Evolutionary conservation across 352 stramenopile genomes (phyloP).

Genomic region (Phytophthora sojae): DNA sequence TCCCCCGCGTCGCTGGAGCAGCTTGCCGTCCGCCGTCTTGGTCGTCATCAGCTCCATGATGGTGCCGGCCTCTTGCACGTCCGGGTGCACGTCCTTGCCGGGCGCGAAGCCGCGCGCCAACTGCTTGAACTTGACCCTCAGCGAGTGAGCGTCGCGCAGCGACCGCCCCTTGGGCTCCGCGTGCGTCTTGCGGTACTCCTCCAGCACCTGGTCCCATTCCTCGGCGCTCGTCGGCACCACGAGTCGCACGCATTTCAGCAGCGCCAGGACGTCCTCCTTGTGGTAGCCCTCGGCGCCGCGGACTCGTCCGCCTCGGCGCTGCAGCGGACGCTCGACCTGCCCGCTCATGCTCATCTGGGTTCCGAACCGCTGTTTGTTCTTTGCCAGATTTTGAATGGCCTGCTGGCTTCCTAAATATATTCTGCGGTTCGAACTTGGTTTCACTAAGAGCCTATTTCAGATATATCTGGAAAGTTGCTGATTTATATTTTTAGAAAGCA

Average conservation of each 20-base stretch:
- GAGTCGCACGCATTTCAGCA: constrained; percentile 23
- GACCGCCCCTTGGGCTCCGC: constrained; percentile 30
- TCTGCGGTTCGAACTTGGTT: constrained; percentile 7
- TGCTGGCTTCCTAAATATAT: constrained; percentile 1
- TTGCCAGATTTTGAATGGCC: constrained; percentile 4
- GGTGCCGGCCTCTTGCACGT: constrained; percentile 24
- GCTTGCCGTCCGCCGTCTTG: constrained; percentile 28
- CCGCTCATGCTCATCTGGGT: constrained; percentile 19
- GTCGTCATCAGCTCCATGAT: constrained; percentile 29
- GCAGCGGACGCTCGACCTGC: constrained; percentile 8
- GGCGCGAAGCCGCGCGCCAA: constrained; percentile 22
- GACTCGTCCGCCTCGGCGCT: constrained; percentile 38
- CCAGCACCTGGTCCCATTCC: constrained; percentile 41
- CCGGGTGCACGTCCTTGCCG: not conserved
- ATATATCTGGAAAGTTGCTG: not conserved
- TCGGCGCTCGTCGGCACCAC: constrained; percentile 26
- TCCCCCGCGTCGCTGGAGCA: constrained; percentile 36
- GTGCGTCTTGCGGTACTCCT: constrained; percentile 37
- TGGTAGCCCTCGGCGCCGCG: constrained; percentile 44
- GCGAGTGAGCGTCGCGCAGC: constrained; percentile 33
- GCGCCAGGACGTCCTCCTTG: constrained; percentile 32
- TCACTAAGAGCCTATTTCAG: constrained; percentile 10
- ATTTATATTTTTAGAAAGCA: not conserved
- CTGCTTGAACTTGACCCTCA: constrained; percentile 46
- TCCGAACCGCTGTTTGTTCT: not conserved